phyloP scores from a whole-genome alignment of 2,329 filamentous ascomycete species.

The Ustulina deusta region DNA sequence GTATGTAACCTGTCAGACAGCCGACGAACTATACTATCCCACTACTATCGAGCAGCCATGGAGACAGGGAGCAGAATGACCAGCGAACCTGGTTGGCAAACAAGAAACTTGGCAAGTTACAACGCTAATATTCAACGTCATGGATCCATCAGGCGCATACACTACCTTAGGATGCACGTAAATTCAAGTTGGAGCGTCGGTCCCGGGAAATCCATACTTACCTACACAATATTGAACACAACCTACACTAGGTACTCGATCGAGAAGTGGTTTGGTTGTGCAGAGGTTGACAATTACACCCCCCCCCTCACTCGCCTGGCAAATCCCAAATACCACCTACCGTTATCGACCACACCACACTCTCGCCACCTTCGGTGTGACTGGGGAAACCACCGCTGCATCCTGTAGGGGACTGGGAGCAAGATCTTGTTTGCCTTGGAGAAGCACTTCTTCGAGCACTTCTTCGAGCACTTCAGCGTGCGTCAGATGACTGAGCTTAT shows the following conservation, averaged over 20 bases:
- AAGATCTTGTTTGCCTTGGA: conserved; percentile 31
- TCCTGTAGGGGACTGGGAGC: conserved; percentile 19
- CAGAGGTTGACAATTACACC: too few species aligned
- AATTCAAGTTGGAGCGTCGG: conserved; percentile 5
- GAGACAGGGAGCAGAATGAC: conserved; percentile 22
- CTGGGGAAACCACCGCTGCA: conserved; percentile 26
- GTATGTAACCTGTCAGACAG: conserved; percentile 26
- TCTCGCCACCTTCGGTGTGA: conserved; percentile 30
- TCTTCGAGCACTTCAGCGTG: conserved; percentile 21
- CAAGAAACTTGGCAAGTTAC: conserved; percentile 15
- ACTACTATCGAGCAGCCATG: background rate
- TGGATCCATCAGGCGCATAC: too few species aligned
- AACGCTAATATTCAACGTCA: conserved; percentile 11
- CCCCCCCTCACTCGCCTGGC: conserved; percentile 12
- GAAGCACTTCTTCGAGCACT: conserved; percentile 26
- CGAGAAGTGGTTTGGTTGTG: too few species aligned
- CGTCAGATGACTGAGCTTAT: conserved; percentile 42
- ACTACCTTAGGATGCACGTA: too few species aligned
- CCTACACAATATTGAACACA: too few species aligned
- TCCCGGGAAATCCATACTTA: background rate
- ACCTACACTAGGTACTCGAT: too few species aligned
- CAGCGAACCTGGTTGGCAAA: conserved; percentile 1
- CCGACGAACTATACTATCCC: conserved; percentile 29
- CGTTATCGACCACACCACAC: conserved; percentile 23
- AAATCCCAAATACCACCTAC: conserved; percentile 14